Evolutionary conservation across 805 yeast genomes (phyloP).

Genomic region (Candida sonorensis): DNA sequence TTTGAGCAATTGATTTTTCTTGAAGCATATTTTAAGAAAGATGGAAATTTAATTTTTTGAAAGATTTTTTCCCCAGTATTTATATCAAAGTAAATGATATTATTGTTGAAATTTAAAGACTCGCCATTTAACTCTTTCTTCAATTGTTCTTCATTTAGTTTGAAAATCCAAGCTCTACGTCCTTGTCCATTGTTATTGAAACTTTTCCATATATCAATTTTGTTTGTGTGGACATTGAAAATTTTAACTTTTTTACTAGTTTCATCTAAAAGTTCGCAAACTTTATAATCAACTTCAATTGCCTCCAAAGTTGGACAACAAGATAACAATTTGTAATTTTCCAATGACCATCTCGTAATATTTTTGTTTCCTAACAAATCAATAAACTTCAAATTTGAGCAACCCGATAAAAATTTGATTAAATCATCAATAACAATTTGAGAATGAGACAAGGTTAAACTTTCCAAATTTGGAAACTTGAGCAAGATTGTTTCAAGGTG

Average conservation of each 20-base stretch:
- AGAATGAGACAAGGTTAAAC: slow-evolving; percentile 36
- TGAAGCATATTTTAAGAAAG: slow-evolving; percentile 45
- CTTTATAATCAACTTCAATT: slow-evolving; percentile 58
- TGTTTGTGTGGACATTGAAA: slow-evolving; percentile 15
- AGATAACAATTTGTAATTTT: slow-evolving; percentile 37
- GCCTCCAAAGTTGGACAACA: slow-evolving; percentile 47
- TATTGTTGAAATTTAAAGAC: slow-evolving; percentile 24
- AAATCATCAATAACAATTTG: slow-evolving; percentile 32
- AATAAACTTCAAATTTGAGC: slow-evolving; percentile 42
- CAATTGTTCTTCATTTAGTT: slow-evolving; percentile 24
- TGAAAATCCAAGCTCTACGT: slow-evolving; percentile 76
- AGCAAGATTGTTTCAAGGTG: slow-evolving; percentile 32
- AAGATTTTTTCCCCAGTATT: slow-evolving; percentile 56
- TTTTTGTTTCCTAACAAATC: slow-evolving; percentile 61
- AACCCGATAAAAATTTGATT: slow-evolving; percentile 26
- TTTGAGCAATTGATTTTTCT: slow-evolving; percentile 49
- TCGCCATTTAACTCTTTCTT: slow-evolving; percentile 17
- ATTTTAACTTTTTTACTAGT: slow-evolving; percentile 23
- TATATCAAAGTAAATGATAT: slow-evolving; percentile 51
- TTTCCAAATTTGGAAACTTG: slow-evolving; percentile 34
- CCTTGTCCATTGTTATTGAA: slow-evolving; percentile 53
- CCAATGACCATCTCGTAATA: slow-evolving; percentile 55
- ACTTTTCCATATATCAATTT: slow-evolving; percentile 36
- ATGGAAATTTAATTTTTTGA: slow-evolving; percentile 38
- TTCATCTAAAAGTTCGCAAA: slow-evolving; percentile 41